Evolutionary conservation across 208 protist genomes (phyloP).

Genomic region (Leishmania guyanensis): DNA sequence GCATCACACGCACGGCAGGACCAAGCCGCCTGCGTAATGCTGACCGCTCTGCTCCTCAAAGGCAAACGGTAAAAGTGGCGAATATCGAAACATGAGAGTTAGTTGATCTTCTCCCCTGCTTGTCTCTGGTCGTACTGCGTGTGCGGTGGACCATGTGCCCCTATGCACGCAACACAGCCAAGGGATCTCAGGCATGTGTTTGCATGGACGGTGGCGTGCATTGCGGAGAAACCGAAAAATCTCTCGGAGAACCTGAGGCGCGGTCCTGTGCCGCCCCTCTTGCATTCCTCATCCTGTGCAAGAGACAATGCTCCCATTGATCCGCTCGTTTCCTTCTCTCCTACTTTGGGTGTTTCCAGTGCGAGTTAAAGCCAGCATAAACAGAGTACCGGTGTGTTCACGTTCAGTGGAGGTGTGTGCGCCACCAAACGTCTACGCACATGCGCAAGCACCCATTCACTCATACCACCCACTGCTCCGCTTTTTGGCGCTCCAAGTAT

Average conservation of each 20-base stretch:
- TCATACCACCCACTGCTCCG: background rate
- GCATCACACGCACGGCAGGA: background rate
- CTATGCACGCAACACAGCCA: background rate
- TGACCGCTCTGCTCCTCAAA: background rate
- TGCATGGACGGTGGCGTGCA: no score
- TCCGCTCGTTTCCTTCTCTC: background rate
- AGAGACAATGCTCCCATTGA: background rate
- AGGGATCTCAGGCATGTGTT: background rate
- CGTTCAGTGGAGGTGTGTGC: background rate
- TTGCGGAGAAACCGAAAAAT: background rate
- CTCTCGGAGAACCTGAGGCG: background rate
- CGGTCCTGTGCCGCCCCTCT: background rate
- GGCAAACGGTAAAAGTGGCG: no score
- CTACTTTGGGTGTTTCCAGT: background rate
- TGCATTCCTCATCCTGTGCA: background rate
- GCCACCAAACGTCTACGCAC: background rate
- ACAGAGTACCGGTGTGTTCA: background rate
- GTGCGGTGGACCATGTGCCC: background rate
- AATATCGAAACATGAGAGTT: background rate
- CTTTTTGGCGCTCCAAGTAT: background rate
- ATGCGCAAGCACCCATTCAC: background rate
- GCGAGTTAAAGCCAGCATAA: background rate
- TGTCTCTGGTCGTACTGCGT: background rate
- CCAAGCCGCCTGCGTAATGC: background rate
- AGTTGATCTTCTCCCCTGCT: background rate